Evolutionary conservation across 495 filamentous ascomycete genomes (phyloP).

Genomic region (Bacidia rubella): DNA sequence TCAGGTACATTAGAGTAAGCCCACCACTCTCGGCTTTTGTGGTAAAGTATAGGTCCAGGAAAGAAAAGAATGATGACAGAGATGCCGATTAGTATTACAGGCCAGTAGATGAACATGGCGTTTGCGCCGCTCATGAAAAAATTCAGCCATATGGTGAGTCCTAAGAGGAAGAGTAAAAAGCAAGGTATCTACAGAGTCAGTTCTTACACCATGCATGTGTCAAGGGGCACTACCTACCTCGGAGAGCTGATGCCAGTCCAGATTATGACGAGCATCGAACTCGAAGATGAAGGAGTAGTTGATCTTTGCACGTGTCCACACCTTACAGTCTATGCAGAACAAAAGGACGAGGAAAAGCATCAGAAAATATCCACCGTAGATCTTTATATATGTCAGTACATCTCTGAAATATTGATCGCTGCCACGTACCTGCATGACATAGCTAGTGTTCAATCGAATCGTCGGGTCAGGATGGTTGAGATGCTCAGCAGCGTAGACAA

Average conservation of each 20-base stretch:
- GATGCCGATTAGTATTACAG: conserved; percentile 62
- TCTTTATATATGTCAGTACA: conserved; percentile 33
- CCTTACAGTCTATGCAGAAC: conserved; percentile 64
- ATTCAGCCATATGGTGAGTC: conserved; percentile 74
- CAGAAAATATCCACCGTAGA: conserved; percentile 79
- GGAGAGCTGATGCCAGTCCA: conserved; percentile 83
- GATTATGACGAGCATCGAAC: conserved; percentile 68
- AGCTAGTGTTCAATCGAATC: conserved; percentile 46
- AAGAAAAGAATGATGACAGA: conserved; percentile 56
- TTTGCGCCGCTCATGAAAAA: conserved; percentile 52
- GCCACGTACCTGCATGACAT: conserved; percentile 53
- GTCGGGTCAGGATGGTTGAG: conserved; percentile 33
- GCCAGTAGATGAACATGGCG: conserved; percentile 72
- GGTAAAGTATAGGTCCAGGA: conserved; percentile 59
- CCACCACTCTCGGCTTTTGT: conserved; percentile 69
- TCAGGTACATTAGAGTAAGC: conserved; percentile 64
- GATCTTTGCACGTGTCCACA: conserved; percentile 73
- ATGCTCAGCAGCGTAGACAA: conserved; percentile 50
- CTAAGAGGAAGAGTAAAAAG: conserved; percentile 63
- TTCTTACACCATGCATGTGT: conserved; percentile 3
- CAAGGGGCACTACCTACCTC: conserved; percentile 34
- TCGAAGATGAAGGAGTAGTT: conserved; percentile 97
- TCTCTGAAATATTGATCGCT: neutral
- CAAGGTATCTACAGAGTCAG: conserved; percentile 45
- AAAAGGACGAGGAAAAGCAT: conserved; percentile 57